Evolutionary conservation across 1,139 yeast genomes (phyloP).

Genomic region (Saccharomyces pastorianus): DNA sequence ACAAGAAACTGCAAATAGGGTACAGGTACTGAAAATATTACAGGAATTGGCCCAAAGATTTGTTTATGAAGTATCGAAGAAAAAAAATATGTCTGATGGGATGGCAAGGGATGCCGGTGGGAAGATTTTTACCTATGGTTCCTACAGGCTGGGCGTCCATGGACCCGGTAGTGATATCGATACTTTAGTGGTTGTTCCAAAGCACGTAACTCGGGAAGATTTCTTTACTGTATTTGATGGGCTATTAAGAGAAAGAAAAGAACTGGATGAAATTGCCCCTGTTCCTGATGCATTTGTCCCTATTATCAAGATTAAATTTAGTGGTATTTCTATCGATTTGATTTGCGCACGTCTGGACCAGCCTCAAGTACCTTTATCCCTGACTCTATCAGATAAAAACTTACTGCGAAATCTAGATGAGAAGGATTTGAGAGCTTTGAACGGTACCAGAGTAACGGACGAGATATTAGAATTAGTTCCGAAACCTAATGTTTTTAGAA

Average conservation of each 20-base stretch:
- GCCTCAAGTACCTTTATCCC: conserved; percentile 66
- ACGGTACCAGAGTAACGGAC: conserved; percentile 97
- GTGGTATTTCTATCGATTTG: conserved; percentile 85
- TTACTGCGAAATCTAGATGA: conserved; percentile 81
- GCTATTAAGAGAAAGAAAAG: conserved; percentile 60
- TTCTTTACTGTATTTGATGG: conserved; percentile 74
- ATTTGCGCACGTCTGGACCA: conserved; percentile 75
- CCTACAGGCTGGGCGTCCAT: conserved; percentile 88
- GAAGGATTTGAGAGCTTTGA: conserved; percentile 75
- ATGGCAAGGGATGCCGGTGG: conserved; percentile 98
- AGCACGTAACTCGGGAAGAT: conserved; percentile 85
- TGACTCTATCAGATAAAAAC: conserved; percentile 78
- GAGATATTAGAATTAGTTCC: conserved; percentile 86
- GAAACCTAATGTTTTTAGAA: conserved; percentile 84
- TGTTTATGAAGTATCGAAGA: conserved; percentile 70
- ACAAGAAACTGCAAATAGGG: conserved; percentile 69
- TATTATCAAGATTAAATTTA: conserved; percentile 77
- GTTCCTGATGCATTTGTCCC: conserved; percentile 98
- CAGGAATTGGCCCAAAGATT: conserved; percentile 73
- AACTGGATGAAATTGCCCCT: conserved; percentile 78
- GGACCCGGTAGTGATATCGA: conserved; percentile 99
- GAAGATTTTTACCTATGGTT: conserved; percentile 89
- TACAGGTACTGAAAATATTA: conserved; percentile 59
- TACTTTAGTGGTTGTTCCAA: conserved; percentile 90
- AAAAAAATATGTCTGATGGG: conserved; percentile 89